Evolutionary conservation across 192 early-diverging fungal species (phyloP), one percentile per base, ranked within the genome.

Genomic region (Rhizophlyctis rosea): DNA sequence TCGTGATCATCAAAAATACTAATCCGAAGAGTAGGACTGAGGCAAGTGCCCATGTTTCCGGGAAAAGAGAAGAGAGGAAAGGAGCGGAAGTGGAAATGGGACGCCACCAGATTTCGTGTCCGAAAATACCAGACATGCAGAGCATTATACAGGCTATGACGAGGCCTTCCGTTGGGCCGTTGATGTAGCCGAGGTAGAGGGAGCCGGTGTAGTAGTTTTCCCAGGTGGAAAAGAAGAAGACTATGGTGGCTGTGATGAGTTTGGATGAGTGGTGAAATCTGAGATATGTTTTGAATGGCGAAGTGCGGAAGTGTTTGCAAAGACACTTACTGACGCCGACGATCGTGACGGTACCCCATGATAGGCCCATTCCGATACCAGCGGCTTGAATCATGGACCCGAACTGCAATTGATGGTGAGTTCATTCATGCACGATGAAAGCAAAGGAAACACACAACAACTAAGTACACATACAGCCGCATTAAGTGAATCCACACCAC

Each of bases 141-240:
- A 83, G 79, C 13, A 90, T 69, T 0, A 68, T 50, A 48, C 85
- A 78, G 47, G 88, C 79, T 61, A 86, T 80, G 47, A 92, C 57
- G 32, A 96, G 83, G 28, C 93, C 93, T 68, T 96, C 93, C 21
- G 93, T 88, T 44, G 93, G 92, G 3, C 92, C 93, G 62, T 87
- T 91, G 77, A 91, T 88, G 62, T 88, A 85, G 21, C 88, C 87
- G 35, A 96, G 72, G 65, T 89, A 94, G 30, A 96, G 74, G 1
- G 87, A 78, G 11, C 90, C 90, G 1, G 93, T 96, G 66, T 94
- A 89, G 69, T 96, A 94, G 65, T 92, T 90, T 78, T 96, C 93
- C 91, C 91, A 93, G 14, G 93, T 94, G 57, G 89, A 86, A 61
- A 93, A 78, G 76, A 90, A 96, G 71, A 96, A 96, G 76, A 87